Percentiles rank a stretch among this genome's conserved stretches.
Conservation (phyloP, 139 green algal species). For the Limnomonas spitsbergensis region DNA sequence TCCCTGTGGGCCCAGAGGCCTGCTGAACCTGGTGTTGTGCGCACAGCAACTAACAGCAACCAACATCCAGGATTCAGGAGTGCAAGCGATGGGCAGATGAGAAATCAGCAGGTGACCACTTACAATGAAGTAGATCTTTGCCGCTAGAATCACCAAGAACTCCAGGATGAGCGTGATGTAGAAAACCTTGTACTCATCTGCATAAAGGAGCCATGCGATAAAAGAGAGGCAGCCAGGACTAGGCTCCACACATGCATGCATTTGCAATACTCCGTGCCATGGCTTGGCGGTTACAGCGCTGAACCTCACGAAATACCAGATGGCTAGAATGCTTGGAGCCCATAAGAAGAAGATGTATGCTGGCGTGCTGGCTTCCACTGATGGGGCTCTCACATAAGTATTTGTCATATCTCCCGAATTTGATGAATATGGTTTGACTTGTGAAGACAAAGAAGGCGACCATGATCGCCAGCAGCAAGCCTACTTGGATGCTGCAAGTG, state of each 20-base stretch:
- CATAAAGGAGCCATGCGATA: too few species aligned
- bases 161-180: neutral
- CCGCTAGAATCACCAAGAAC: neutral
- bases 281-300: too few species aligned
- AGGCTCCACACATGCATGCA: too few species aligned
- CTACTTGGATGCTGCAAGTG: neutral
- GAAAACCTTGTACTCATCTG: neutral
- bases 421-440: constrained; percentile 7
- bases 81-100: neutral
- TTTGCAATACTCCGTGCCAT: too few species aligned
- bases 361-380: neutral
- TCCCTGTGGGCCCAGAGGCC: too few species aligned
- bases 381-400: neutral
- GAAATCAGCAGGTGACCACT: constrained; percentile 3
- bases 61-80: too few species aligned
- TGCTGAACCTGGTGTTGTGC: too few species aligned
- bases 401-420: constrained; percentile 17
- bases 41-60: too few species aligned
- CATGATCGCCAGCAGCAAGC: constrained; percentile 1
- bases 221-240: too few species aligned
- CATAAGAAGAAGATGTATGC: too few species aligned
- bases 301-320: too few species aligned
- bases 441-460: constrained; percentile 8
- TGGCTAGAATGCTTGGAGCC: too few species aligned
- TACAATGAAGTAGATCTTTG: constrained; percentile 7